These are phyloP conservation scores for Peniophora sp. DNA, from an alignment of 1,284 basidiomycete genomes.

Conservation along the genomic window DNA sequence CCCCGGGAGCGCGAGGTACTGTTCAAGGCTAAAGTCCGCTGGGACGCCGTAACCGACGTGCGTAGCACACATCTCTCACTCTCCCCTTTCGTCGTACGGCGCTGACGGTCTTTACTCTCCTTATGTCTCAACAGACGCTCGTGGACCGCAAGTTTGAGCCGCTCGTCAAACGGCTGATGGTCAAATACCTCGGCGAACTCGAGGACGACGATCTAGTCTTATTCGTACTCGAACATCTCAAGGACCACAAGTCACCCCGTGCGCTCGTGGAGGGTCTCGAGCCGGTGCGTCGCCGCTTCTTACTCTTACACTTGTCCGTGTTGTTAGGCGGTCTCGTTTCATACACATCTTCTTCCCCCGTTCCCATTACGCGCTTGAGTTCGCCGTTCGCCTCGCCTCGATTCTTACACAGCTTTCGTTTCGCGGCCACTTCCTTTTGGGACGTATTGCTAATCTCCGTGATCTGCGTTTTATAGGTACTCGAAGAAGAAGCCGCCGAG, in stretches of 20 bases:
- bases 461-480: conserved; percentile 57
- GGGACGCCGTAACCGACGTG: conserved; percentile 82
- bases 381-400: no score
- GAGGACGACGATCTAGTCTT: conserved; percentile 86
- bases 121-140: conserved; percentile 39
- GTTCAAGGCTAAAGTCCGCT: conserved; percentile 76
- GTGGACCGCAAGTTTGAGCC: conserved; percentile 79
- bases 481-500: conserved; percentile 81
- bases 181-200: conserved; percentile 78
- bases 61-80: conserved; percentile 23
- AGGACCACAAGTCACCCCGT: conserved; percentile 74
- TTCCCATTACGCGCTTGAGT: background rate
- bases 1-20: conserved; percentile 67
- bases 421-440: no score
- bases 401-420: no score
- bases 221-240: conserved; percentile 83
- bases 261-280: conserved; percentile 83
- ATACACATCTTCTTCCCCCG: background rate
- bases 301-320: conserved; percentile 1
- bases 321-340: background rate
- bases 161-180: conserved; percentile 72
- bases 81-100: background rate
- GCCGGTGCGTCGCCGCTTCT: conserved; percentile 52
- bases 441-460: no score
- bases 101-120: conserved; percentile 3